These are phyloP conservation scores for Yamadazyma takamatsuzukensis DNA, from an alignment of 805 yeast genomes.

Conservation along the genomic window DNA sequence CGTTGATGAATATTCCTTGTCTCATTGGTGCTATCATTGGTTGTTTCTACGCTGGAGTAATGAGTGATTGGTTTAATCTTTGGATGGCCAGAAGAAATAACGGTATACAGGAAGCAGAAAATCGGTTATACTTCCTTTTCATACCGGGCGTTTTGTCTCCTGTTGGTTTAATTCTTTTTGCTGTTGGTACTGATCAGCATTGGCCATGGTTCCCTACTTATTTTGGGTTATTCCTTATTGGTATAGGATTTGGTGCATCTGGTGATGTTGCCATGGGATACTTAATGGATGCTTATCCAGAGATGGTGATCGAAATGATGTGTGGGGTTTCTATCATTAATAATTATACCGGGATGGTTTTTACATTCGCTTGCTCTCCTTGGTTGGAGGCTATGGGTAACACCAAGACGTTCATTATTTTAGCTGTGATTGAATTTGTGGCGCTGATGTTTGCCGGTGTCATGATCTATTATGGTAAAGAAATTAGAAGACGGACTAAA, in stretches of 20 bases:
- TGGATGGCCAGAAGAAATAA: constrained; percentile 36
- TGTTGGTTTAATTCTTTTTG: constrained; percentile 32
- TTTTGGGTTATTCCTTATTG: constrained; percentile 35
- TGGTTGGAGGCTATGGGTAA: constrained; percentile 35
- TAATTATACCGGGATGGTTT: constrained; percentile 35
- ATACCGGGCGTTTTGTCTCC: constrained; percentile 34
- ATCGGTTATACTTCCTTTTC: constrained; percentile 31
- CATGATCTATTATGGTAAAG: constrained; percentile 31
- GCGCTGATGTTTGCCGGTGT: constrained; percentile 28
- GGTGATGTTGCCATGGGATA: constrained; percentile 39
- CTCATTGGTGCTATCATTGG: constrained; percentile 39
- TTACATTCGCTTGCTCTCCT: constrained; percentile 37
- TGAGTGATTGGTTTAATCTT: constrained; percentile 31
- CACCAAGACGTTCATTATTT: constrained; percentile 31
- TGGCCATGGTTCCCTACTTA: constrained; percentile 38
- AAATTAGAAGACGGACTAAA: constrained; percentile 30
- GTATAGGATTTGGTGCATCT: constrained; percentile 36
- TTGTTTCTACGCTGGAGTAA: constrained; percentile 32
- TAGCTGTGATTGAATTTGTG: constrained; percentile 34
- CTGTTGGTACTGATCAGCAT: constrained; percentile 32
- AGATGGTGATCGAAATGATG: constrained; percentile 39
- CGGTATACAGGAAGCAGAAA: constrained; percentile 37
- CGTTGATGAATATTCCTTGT: constrained; percentile 38
- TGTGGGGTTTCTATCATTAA: constrained; percentile 36
- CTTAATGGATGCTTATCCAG: constrained; percentile 39